Evolutionary conservation across 768 basidiomycete species (phyloP).

Genomic region (Trametes elegans): DNA sequence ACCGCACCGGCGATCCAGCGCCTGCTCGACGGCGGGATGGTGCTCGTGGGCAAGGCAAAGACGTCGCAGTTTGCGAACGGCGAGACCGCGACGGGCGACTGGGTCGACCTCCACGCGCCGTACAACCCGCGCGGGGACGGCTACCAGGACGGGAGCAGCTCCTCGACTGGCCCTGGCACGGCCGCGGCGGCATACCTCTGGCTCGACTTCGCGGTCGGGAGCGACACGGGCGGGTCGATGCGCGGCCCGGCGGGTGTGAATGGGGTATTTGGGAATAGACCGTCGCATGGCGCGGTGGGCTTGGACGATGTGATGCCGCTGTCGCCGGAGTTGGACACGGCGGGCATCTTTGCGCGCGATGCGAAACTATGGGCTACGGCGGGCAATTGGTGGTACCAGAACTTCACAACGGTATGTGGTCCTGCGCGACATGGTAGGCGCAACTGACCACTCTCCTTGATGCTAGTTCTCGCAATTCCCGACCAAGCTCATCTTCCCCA

Average conservation of each 20-base stretch:
- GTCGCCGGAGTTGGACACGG: conserved; percentile 29
- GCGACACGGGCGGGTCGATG: conserved; percentile 33
- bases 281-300: conserved; percentile 29
- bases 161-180: conserved; percentile 29
- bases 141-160: conserved; percentile 32
- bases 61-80: conserved; percentile 54
- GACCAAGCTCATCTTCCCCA: conserved; percentile 29
- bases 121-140: conserved; percentile 34
- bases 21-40: conserved; percentile 47
- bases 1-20: conserved; percentile 44
- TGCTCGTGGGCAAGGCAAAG: conserved; percentile 53
- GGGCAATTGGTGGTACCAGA: conserved; percentile 32
- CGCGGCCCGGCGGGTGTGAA: conserved; percentile 31
- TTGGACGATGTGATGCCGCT: conserved; percentile 32
- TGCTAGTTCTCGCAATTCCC: conserved; percentile 28
- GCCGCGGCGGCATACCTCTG: conserved; percentile 28
- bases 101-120: conserved; percentile 33
- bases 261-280: conserved; percentile 30
- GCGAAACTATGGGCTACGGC: conserved; percentile 27
- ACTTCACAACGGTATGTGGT: conserved; percentile 24
- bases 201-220: conserved; percentile 31
- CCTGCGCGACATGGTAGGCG: too few species aligned
- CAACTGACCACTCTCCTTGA: too few species aligned
- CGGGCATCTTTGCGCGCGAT: conserved; percentile 29
- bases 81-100: conserved; percentile 33